Evolutionary conservation across 2,329 filamentous ascomycete species (phyloP), one percentile per base, ranked within the genome.

Genomic region (Aaosphaeria pasadenensis): DNA sequence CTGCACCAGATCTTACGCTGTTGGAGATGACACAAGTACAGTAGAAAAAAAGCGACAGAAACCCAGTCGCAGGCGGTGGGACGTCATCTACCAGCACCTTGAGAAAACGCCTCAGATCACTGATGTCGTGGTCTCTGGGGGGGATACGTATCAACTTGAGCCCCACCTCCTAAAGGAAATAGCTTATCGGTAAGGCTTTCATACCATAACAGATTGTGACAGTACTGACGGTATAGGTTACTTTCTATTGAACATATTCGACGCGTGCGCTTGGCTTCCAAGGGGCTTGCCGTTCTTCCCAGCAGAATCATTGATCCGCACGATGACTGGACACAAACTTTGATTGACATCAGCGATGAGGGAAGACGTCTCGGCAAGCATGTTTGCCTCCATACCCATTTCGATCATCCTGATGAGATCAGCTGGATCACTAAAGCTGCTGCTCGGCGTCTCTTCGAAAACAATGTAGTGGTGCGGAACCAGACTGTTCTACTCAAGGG

Each of bases 331-430:
- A 70, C 75, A 1, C 66, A 75, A 3, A 72, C 77, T 1, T 66
- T 86, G 39, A 73, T 83, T 30, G 69, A 70, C 4, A 62, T 86
- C 1, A 75, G 77, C 1, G 72, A 78, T 42, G 67, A 71, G 48
- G 82, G 79, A 4, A 74, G 75, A 47, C 59, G 65, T 43, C 71
- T 76, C 28, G 82, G 81, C 5, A 86, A 86, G 60, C 74, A 79
- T 44, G 75, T 85, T 54, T 82, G 81, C 4, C 67, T 85, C 46
- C 83, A 86, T 59, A 86, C 83, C 0, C 84, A 86, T 57, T 82
- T 85, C 63, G 84, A 85, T 57, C 80, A 83, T 52, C 76, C 80
- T 0, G 73, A 74, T 39, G 82, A 85, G 63, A 76, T 84, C 44
- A 79, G 78, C n/a, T 85, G 81, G 81, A 67, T 83, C 13, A 80